A percentile compares a stretch with the other conserved stretches of the same genome.
These are phyloP conservation scores for Globisporangium recalcitrans DNA, from an alignment of 352 stramenopile species.

Conservation along the genomic window DNA sequence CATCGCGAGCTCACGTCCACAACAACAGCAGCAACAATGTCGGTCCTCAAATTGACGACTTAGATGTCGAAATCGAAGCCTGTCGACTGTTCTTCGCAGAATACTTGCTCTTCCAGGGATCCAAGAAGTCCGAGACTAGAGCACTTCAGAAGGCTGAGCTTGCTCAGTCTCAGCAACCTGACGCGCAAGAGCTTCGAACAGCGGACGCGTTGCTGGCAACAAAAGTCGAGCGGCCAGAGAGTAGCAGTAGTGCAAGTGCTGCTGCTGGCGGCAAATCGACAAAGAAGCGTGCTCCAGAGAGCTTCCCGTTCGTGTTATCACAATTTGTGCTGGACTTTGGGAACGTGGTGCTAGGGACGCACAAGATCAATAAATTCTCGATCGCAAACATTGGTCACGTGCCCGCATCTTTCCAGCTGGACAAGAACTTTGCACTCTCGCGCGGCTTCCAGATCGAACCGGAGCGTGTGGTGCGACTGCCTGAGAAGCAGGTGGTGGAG, in stretches of 20 bases:
- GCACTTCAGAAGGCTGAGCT: not conserved
- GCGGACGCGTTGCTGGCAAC: not conserved
- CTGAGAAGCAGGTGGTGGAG: slow-evolving; percentile 84
- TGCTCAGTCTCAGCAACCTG: not conserved
- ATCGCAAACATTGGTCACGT: slow-evolving; percentile 89
- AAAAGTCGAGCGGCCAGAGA: slow-evolving; percentile 9
- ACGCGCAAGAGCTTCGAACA: slow-evolving; percentile 7
- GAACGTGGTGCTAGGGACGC: slow-evolving; percentile 89
- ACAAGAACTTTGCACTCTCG: slow-evolving; percentile 88
- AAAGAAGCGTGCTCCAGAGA: slow-evolving; percentile 29
- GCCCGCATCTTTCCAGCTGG: slow-evolving; percentile 85
- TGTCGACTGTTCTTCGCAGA: slow-evolving; percentile 86
- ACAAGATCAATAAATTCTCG: slow-evolving; percentile 90
- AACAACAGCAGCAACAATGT: slow-evolving; percentile 7
- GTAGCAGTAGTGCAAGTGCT: not conserved
- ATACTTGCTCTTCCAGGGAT: slow-evolving; percentile 60
- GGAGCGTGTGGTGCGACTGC: slow-evolving; percentile 89
- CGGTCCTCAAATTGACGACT: slow-evolving; percentile 37
- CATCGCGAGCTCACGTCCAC: slow-evolving; percentile 16
- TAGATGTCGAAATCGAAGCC: slow-evolving; percentile 81
- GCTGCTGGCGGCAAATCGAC: slow-evolving; percentile 12
- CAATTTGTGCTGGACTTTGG: slow-evolving; percentile 93
- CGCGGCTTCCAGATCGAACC: slow-evolving; percentile 91
- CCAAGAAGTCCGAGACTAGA: slow-evolving; percentile 21
- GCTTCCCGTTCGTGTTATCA: slow-evolving; percentile 78